phyloP scores from a whole-genome alignment of 2,329 filamentous ascomycete species.

The Leptographium procerum region DNA sequence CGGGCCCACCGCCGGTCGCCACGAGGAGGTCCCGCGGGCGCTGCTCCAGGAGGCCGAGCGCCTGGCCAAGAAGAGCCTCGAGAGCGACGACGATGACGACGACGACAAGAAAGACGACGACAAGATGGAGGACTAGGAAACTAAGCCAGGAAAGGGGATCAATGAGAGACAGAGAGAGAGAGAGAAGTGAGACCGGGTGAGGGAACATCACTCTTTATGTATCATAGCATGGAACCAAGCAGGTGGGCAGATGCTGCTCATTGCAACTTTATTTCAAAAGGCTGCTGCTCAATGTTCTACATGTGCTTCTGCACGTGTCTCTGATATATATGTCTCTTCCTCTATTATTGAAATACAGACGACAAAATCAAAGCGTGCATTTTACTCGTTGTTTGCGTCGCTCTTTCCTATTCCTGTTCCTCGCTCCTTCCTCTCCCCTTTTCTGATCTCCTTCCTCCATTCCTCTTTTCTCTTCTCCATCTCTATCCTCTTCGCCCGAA shows the following conservation, averaged over 20 bases:
- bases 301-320: neutral
- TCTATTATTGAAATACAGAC: too few species aligned
- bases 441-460: neutral
- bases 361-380: too few species aligned
- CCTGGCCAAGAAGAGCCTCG: conserved; percentile 80
- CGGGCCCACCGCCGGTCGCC: conserved; percentile 83
- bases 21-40: conserved; percentile 87
- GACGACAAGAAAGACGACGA: conserved; percentile 53
- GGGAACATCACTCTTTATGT: too few species aligned
- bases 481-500: neutral
- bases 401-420: neutral
- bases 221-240: neutral
- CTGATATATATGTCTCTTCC: neutral
- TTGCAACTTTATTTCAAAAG: neutral
- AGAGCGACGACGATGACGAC: conserved; percentile 78
- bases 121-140: conserved; percentile 77
- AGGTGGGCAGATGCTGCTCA: neutral
- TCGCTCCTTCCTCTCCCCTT: neutral
- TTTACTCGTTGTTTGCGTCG: neutral
- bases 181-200: too few species aligned
- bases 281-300: neutral
- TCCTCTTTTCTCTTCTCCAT: neutral
- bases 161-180: too few species aligned
- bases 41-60: conserved; percentile 84
- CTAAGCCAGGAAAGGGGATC: too few species aligned